Base-by-base conservation (phyloP, 2,329 filamentous ascomycete species). In the Colletotrichum salicis region DNA sequence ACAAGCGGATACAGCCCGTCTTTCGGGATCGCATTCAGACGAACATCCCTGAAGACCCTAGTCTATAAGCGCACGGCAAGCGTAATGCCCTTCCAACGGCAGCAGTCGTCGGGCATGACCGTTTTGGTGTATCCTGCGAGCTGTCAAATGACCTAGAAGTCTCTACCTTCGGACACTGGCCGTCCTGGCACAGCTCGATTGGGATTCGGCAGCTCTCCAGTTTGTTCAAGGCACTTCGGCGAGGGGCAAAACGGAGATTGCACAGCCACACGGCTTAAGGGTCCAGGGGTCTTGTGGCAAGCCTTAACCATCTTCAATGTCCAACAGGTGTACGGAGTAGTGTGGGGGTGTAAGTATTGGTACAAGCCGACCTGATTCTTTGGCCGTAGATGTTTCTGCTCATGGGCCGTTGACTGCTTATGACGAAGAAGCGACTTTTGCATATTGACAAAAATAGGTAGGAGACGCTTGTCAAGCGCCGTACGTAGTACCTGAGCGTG, bases 231-330 rank as follows among this genome's bases (percentile, higher is more conserved):
- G 64, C 64, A 27, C 37, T 59, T 63, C 48, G 48, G 22, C 29
- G 55, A 58, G 67, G 67, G 61, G 70, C 67, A 58, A 58, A 63
- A 61, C 61, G 67, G 67, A 62, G 67, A 72, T 66, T 72, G 57
- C 70, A 71, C 70, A 72, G 70, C 70, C 70, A 72, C 70, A 71
- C 24, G 24, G 51, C 12, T 24, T 29, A 71, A 67, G 67, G 67
- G 70, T 71, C 61, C 67, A 72, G 70, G 70, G 67, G 56, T 71
- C 41, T 58, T 51, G 48, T 4, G 52, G 29, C 24, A 80, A 79
- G 81, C 80, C 37, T 19, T 41, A 3, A 15, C 37, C 82, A 83
- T 82, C 29, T 52, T 31, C 31, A 24, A 22, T 48, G 11, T 27
- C n/a, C 7, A 27, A 35, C 7, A 15, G 59, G 59, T n/a, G 41